Conservation (phyloP, 495 filamentous ascomycete species). For the Aspergillus homomorphus region DNA sequence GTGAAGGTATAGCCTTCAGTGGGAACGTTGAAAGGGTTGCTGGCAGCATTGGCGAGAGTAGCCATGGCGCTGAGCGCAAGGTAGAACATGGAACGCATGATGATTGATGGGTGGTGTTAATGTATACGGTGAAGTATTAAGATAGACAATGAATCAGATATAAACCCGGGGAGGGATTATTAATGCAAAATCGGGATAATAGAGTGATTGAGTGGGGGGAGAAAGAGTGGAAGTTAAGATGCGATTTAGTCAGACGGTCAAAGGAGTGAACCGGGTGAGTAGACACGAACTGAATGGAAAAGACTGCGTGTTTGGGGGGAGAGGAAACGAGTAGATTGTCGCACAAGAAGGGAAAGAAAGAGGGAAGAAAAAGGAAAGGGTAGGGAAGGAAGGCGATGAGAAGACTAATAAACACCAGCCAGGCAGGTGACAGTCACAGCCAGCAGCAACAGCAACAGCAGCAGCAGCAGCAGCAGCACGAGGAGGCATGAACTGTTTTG, state of each 20-base stretch:
- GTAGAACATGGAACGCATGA: conserved; percentile 43
- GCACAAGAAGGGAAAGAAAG: conserved; percentile 5
- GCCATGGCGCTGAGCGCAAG: conserved; percentile 39
- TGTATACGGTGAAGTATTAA: conserved; percentile 6
- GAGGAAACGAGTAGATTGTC: conserved; percentile 8
- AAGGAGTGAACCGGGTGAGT: conserved; percentile 14
- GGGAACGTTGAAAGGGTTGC: conserved; percentile 57
- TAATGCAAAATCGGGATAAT: conserved; percentile 9
- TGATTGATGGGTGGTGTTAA: conserved; percentile 19
- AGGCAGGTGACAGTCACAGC: too few relatives aligned
- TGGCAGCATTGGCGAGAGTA: conserved; percentile 33
- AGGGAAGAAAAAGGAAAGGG: conserved; percentile 11
- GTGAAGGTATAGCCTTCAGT: conserved; percentile 41
- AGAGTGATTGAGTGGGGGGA: conserved; percentile 1
- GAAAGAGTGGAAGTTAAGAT: conserved; percentile 1
- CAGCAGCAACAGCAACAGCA: too few relatives aligned
- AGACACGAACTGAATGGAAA: conserved; percentile 2
- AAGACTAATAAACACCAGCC: not conserved
- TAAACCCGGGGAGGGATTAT: conserved; percentile 9
- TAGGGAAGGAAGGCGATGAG: not conserved
- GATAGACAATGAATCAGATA: conserved; percentile 9
- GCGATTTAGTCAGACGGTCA: conserved; percentile 1
- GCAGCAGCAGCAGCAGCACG: not conserved
- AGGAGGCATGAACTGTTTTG: not conserved
- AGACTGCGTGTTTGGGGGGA: too few relatives aligned